Percentiles rank a stretch among this genome's conserved stretches.
phyloP scores from a whole-genome alignment of 1,139 yeast genomes.

The Pichiaceae sp. region DNA sequence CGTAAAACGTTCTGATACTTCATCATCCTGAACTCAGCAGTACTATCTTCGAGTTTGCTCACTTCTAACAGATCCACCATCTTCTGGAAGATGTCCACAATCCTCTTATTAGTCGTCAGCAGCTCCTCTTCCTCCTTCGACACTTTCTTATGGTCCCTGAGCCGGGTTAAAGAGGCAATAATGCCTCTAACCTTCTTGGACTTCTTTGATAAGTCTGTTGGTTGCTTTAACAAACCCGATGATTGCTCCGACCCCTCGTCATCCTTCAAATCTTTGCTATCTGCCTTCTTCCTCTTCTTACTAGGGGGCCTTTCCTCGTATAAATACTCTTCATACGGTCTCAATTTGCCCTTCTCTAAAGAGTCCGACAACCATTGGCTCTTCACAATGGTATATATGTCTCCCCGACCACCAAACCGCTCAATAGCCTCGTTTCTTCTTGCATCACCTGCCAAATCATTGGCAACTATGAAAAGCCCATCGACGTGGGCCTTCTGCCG shows the following conservation, averaged over 20 bases:
- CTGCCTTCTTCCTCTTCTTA: no score
- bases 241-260: background rate
- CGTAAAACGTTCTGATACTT: constrained; percentile 39
- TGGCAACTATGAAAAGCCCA: constrained; percentile 1
- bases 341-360: background rate
- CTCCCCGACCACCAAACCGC: background rate
- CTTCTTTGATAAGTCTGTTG: background rate
- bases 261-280: no score
- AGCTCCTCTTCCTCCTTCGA: background rate
- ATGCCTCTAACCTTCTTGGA: background rate
- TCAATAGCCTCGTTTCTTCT: background rate
- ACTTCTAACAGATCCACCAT: constrained; percentile 21
- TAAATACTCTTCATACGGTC: background rate
- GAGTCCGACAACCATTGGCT: constrained; percentile 2
- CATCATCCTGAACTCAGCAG: constrained; percentile 9
- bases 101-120: constrained; percentile 4
- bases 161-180: constrained; percentile 3
- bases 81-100: constrained; percentile 29
- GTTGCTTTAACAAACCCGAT: background rate
- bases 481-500: background rate
- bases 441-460: constrained; percentile 1
- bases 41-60: constrained; percentile 9
- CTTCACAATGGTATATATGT: background rate
- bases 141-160: constrained; percentile 2
- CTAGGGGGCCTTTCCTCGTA: no score